Percentiles rank a stretch among this genome's conserved stretches.
These are phyloP conservation scores for Lentinula lateritia DNA, from an alignment of 768 basidiomycete species.

Conservation along the genomic window DNA sequence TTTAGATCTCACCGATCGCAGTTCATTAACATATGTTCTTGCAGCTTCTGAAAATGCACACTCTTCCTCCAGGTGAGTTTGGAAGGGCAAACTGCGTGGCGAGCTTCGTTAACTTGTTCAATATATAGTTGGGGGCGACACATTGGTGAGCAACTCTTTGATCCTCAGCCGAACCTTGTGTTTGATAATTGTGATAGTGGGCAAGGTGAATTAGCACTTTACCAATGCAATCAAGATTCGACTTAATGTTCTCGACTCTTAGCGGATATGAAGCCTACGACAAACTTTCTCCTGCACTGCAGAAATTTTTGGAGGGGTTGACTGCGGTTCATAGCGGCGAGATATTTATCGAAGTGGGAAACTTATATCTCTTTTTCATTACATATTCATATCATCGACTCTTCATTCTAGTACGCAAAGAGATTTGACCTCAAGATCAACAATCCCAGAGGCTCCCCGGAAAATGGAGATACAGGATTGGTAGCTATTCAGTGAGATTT, in stretches of 20 bases:
- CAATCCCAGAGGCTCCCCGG: slow-evolving; percentile 44
- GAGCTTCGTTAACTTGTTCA: neutral
- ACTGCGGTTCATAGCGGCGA: slow-evolving; percentile 49
- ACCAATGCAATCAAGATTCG: no score
- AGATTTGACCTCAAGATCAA: slow-evolving; percentile 25
- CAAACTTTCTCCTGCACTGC: slow-evolving; percentile 48
- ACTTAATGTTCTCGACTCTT: neutral
- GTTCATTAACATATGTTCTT: neutral
- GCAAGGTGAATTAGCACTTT: slow-evolving; percentile 24
- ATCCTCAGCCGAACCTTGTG: neutral
- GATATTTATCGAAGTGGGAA: slow-evolving; percentile 31
- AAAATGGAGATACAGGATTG: slow-evolving; percentile 43
- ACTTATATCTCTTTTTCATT: neutral
- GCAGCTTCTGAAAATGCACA: slow-evolving; percentile 36
- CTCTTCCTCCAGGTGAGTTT: slow-evolving; percentile 27
- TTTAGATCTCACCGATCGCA: neutral
- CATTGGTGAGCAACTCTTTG: slow-evolving; percentile 24
- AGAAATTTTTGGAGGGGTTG: slow-evolving; percentile 51
- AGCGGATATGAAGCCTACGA: slow-evolving; percentile 63
- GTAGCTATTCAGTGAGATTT: slow-evolving; percentile 42
- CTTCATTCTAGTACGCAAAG: slow-evolving; percentile 23
- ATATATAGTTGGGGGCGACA: slow-evolving; percentile 33
- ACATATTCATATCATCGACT: neutral
- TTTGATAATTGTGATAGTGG: slow-evolving; percentile 21
- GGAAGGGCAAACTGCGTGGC: neutral